A percentile compares a stretch with the other conserved stretches of the same genome.
phyloP scores from a whole-genome alignment of 768 basidiomycete genomes.

The Erythrobasidium yunnanense region DNA sequence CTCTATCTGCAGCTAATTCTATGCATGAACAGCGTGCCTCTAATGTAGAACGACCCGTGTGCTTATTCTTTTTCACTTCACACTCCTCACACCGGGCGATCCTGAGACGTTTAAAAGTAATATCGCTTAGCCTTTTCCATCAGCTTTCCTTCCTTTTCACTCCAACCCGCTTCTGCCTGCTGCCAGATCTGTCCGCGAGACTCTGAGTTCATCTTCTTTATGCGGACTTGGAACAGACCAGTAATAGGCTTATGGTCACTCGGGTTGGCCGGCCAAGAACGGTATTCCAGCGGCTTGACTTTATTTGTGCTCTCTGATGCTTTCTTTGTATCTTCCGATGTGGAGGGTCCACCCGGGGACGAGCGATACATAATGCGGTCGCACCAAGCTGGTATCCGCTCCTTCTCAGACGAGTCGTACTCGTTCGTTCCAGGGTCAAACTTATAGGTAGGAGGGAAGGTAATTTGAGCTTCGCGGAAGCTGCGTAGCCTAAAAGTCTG shows the following conservation, averaged over 20 bases:
- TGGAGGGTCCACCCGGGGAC: slow-evolving; percentile 35
- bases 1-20: no score
- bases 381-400: slow-evolving; percentile 87
- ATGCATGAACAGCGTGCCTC: no score
- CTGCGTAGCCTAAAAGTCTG: slow-evolving; percentile 72
- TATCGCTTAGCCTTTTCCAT: slow-evolving; percentile 37
- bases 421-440: slow-evolving; percentile 52
- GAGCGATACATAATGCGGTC: slow-evolving; percentile 76
- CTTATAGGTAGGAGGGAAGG: slow-evolving; percentile 86
- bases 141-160: slow-evolving; percentile 39
- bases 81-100: neutral
- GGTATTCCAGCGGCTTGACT: slow-evolving; percentile 60
- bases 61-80: no score
- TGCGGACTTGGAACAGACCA: slow-evolving; percentile 49
- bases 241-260: slow-evolving; percentile 80
- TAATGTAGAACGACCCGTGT: no score
- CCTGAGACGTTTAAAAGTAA: neutral
- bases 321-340: slow-evolving; percentile 27
- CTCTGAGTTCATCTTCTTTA: slow-evolving; percentile 60
- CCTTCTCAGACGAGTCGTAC: slow-evolving; percentile 83
- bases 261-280: slow-evolving; percentile 50
- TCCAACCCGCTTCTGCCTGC: slow-evolving; percentile 49
- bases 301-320: no score
- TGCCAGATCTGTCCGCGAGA: slow-evolving; percentile 51
- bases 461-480: slow-evolving; percentile 68